Evolutionary conservation across 2,329 filamentous ascomycete species (phyloP), one percentile per base, ranked within the genome.

Genomic region (Pseudofabraea citricarpa): DNA sequence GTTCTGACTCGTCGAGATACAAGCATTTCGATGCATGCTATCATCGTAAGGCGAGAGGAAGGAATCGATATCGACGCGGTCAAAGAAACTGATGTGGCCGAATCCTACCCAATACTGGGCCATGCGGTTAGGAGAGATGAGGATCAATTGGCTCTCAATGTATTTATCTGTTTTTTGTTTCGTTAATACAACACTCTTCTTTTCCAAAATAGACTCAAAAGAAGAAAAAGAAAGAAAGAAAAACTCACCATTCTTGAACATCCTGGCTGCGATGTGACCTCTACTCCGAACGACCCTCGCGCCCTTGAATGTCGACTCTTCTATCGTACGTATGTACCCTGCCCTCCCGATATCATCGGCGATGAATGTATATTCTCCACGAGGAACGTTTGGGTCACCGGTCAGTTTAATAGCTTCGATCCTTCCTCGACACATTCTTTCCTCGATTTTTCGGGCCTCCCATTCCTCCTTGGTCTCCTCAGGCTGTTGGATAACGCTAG

Each of bases 321-420:
- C 69, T 1, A 83, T 79, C 1, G 80, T 68, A 0, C 81, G 71
- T 1, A 91, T 64, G 18, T 84, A 72, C 0, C 87, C 88, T 0
- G 59, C 66, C 0, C 75, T 71, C 0, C 86, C 83, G 26, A 97
- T 78, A 54, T 96, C 89, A 5, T 88, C 78, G 0, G 82, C 85
- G 3, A 87, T 74, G 60, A 95, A 96, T 0, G 86, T 88, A 53
- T 83, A 80, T 62, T 96, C 85, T 7, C 90, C 91, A 7, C 90
- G 76, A 0, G 91, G 91, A 12, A 97, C 81, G 53, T 96, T 94
- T 0, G 85, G 81, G 57, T 98, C 91, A 1, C 91, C 91, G 0
- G 91, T 97, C 24, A 98, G 69, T 62, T 97, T 97, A 58, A 96
- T 81, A 0, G 86, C 91, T 61, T 90, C 82, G 3, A 97, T 64